A percentile compares a stretch with the other conserved stretches of the same genome.
phyloP scores from a whole-genome alignment of 2,329 filamentous ascomycete species.

The Pestalotiopsis sp. region DNA sequence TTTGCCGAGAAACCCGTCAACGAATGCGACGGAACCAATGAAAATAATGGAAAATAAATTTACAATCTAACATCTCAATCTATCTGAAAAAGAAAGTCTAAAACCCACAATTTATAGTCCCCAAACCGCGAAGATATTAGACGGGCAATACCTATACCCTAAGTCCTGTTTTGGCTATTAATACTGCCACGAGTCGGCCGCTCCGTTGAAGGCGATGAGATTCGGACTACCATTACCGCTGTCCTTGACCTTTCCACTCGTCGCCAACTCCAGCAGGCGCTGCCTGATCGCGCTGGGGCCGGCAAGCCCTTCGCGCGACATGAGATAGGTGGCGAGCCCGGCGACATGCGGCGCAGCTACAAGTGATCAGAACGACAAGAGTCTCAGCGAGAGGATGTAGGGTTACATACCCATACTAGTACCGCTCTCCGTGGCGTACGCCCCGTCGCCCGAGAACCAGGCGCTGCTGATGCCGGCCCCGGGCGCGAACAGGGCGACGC shows the following conservation, averaged over 20 bases:
- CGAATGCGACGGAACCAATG: too few species aligned
- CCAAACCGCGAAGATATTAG: too few species aligned
- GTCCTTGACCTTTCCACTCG: slow-evolving; percentile 22
- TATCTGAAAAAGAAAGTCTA: background rate
- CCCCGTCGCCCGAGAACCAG: slow-evolving; percentile 20
- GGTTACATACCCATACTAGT: slow-evolving; percentile 26
- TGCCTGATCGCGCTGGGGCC: slow-evolving; percentile 18
- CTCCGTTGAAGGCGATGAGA: slow-evolving; percentile 30
- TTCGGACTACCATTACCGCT: slow-evolving; percentile 25
- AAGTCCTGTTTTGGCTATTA: background rate
- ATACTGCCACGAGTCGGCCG: background rate
- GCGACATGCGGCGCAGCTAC: slow-evolving; percentile 28
- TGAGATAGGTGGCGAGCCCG: slow-evolving; percentile 28
- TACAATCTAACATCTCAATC: background rate
- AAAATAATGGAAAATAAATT: background rate
- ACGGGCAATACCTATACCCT: background rate
- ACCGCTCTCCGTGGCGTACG: slow-evolving; percentile 23
- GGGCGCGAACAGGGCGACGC: slow-evolving; percentile 29
- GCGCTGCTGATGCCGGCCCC: slow-evolving; percentile 27
- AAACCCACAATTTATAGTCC: too few species aligned
- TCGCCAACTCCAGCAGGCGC: slow-evolving; percentile 23
- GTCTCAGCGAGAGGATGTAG: background rate
- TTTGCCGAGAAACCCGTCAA: background rate
- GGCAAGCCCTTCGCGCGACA: slow-evolving; percentile 24
- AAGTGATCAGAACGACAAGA: background rate